Percentiles rank a stretch among this genome's conserved stretches.
These are phyloP conservation scores for Nicotiana attenuata DNA, from an alignment of 257 asterid genomes.

Conservation along the genomic window DNA sequence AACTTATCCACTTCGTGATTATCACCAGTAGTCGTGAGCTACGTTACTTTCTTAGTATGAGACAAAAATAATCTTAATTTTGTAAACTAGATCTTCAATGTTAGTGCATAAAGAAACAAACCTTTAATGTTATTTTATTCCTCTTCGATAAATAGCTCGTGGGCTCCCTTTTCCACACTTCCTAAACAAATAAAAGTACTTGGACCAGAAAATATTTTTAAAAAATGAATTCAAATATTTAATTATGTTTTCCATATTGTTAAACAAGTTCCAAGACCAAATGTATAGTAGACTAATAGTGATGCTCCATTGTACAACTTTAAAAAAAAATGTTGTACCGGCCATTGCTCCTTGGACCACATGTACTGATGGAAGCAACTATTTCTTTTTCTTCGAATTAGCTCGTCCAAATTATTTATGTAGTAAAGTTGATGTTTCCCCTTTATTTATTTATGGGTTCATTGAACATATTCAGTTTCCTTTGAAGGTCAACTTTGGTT, in stretches of 20 bases:
- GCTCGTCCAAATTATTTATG: background rate
- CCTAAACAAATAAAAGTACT: background rate
- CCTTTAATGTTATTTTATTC: background rate
- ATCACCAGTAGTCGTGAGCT: background rate
- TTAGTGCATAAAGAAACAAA: background rate
- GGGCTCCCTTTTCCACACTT: background rate
- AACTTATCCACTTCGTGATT: background rate
- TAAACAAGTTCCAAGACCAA: background rate
- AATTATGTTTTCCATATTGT: background rate
- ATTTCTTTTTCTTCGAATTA: background rate
- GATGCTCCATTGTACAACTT: background rate
- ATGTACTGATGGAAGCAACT: background rate
- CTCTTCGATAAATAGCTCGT: background rate
- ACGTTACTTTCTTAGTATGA: background rate
- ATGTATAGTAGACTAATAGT: background rate
- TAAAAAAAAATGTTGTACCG: background rate
- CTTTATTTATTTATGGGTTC: background rate
- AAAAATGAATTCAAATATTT: background rate
- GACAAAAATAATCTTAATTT: background rate
- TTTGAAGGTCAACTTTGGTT: background rate
- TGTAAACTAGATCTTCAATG: background rate
- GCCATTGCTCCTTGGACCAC: background rate
- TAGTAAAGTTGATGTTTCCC: background rate
- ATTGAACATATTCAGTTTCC: background rate
- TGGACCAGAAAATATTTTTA: background rate